Evolutionary conservation across 257 asterid species (phyloP), one percentile per base, ranked within the genome.

Genomic region (Solanum piurae): DNA sequence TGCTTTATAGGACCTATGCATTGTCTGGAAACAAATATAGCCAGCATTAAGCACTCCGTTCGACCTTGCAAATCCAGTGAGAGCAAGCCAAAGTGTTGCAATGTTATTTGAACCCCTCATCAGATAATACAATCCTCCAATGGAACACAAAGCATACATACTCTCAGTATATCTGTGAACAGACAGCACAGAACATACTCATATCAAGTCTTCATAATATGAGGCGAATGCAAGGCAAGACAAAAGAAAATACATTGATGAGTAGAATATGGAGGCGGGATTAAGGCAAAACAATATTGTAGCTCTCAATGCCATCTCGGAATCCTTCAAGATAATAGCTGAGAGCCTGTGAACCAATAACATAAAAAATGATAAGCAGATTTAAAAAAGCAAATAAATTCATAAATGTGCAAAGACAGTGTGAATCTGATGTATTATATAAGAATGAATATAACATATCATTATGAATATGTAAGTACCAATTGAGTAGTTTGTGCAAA

Each of bases 231-330:
- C 80, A 76, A 88, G 40, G 73, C 20, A 91, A 79, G 91, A 90
- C 77, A 85, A 87, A 71, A 87, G 93, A 88, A 87, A 83, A 69
- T 93, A 97, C 99, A 97, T 91, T 85, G 99, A 91, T 27, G 99
- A 95, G 95, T 95, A 97, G 95, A 97, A 97, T 91, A 97, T 88
- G 86, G 99, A 95, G 84, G 99, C 99, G 34, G 98, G 99, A 89
- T 95, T 97, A 73, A 95, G 93, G 98, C 98, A 97, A 92, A 97
- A 95, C 94, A 95, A 91, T 68, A 94, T 83, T 42, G 99, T 91
- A 85, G 99, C 98, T 89, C 98, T 93, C 89, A 95, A 83, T 68
- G 99, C 96, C 89, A 92, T 87, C 89, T 94, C 96, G 55, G 91
- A 79, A 87, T 95, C 94, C 89, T 95, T 91, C 94, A 97, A 89